Percentiles rank a stretch among this genome's conserved stretches.
phyloP scores from a whole-genome alignment of 2,329 filamentous ascomycete genomes.

The Atkinsonella hypoxylon region DNA sequence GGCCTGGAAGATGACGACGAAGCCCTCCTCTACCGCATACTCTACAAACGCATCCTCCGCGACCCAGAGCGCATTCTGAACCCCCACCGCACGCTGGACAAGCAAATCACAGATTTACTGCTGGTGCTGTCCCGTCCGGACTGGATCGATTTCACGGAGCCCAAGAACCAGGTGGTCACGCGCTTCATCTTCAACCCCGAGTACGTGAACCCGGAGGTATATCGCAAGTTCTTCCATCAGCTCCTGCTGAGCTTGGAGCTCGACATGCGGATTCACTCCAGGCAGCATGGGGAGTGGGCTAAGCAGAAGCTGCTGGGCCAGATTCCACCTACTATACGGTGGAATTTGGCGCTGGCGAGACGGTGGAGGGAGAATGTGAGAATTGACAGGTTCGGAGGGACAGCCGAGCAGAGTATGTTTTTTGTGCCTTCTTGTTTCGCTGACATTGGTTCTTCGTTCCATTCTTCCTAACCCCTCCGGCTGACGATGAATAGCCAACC shows the following conservation, averaged over 20 bases:
- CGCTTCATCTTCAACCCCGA: constrained; percentile 56
- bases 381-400: constrained; percentile 46
- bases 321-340: constrained; percentile 58
- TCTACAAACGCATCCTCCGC: constrained; percentile 57
- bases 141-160: constrained; percentile 63
- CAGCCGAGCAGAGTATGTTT: constrained; percentile 37
- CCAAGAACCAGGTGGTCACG: constrained; percentile 61
- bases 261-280: constrained; percentile 55
- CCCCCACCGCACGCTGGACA: constrained; percentile 53
- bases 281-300: constrained; percentile 46
- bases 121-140: constrained; percentile 54
- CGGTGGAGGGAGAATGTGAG: constrained; percentile 61
- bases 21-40: constrained; percentile 45
- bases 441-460: neutral
- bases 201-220: constrained; percentile 41
- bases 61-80: constrained; percentile 51
- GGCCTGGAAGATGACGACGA: constrained; percentile 46
- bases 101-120: constrained; percentile 62
- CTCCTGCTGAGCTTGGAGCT: constrained; percentile 63
- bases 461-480: neutral
- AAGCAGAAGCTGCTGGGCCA: constrained; percentile 53
- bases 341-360: constrained; percentile 61
- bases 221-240: constrained; percentile 63
- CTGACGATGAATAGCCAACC: constrained; percentile 30
- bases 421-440: neutral